These are phyloP conservation scores for Mycena belliarum DNA, from an alignment of 768 basidiomycete genomes.

Conservation along the genomic window DNA sequence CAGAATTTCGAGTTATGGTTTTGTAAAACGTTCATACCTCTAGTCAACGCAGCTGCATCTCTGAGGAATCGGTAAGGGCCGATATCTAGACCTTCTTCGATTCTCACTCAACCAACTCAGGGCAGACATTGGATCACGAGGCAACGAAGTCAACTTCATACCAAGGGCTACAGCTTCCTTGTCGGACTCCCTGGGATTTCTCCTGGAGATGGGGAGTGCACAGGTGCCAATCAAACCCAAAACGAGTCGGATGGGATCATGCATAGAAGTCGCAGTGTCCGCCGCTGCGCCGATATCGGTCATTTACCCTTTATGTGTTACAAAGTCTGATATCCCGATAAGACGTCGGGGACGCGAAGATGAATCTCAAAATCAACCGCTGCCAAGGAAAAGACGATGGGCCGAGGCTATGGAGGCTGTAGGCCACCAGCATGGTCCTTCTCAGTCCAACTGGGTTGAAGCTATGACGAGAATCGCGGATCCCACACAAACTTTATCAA, in stretches of 20 bases:
- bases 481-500: not conserved
- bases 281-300: not conserved
- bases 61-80: conserved; percentile 1
- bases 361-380: not conserved
- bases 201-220: not conserved
- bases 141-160: not conserved
- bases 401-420: conserved; percentile 13
- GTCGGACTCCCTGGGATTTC: too few species aligned
- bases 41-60: not conserved
- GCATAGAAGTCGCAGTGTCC: conserved; percentile 3
- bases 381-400: conserved; percentile 8
- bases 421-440: not conserved
- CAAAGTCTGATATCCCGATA: not conserved
- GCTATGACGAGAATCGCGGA: not conserved
- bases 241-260: conserved; percentile 9
- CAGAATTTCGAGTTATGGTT: conserved; percentile 5
- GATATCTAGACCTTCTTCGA: not conserved
- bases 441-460: conserved; percentile 4
- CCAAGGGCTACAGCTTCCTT: not conserved
- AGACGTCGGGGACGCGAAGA: not conserved
- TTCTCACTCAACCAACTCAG: not conserved
- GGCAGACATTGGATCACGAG: not conserved
- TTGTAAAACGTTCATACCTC: conserved; percentile 6
- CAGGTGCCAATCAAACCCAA: not conserved
- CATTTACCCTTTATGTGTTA: not conserved